These are phyloP conservation scores for Heritiera littoralis DNA, from an alignment of 345 rosid genomes.

Conservation along the genomic window DNA sequence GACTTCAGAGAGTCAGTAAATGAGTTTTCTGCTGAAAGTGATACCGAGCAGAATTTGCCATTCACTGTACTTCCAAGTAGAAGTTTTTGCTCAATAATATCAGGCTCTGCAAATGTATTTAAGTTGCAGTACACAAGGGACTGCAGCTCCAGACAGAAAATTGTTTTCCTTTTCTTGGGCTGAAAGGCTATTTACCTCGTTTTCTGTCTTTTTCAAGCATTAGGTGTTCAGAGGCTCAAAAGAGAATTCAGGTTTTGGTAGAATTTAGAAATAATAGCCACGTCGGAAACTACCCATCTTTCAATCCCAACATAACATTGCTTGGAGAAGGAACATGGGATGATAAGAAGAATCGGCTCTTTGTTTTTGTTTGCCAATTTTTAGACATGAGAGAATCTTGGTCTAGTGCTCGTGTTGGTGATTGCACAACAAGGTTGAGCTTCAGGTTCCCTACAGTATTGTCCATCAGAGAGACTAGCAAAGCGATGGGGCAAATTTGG, in stretches of 20 bases:
- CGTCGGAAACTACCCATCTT: conserved; percentile 1
- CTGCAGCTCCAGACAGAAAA: conserved; percentile 21
- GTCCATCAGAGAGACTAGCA: conserved; percentile 34
- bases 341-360: conserved; percentile 36
- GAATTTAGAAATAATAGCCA: not conserved
- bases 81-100: conserved; percentile 29
- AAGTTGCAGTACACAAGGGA: conserved; percentile 25
- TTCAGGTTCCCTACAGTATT: conserved; percentile 38
- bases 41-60: conserved; percentile 19
- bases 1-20: conserved; percentile 18
- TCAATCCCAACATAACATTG: conserved; percentile 26
- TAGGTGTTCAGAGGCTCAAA: conserved; percentile 28
- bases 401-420: conserved; percentile 40
- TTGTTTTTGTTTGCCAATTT: conserved; percentile 36
- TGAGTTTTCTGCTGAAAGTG: conserved; percentile 19
- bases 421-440: conserved; percentile 44
- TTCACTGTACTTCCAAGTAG: not conserved
- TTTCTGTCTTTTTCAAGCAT: conserved; percentile 30
- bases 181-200: conserved; percentile 27
- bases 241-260: conserved; percentile 27
- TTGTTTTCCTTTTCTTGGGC: conserved; percentile 27
- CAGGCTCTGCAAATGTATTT: conserved; percentile 14
- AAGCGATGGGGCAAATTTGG: conserved; percentile 38
- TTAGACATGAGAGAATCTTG: conserved; percentile 32
- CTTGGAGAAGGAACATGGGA: conserved; percentile 62